Evolutionary conservation across 2,329 filamentous ascomycete genomes (phyloP).

Genomic region (Aureobasidium namibiae): DNA sequence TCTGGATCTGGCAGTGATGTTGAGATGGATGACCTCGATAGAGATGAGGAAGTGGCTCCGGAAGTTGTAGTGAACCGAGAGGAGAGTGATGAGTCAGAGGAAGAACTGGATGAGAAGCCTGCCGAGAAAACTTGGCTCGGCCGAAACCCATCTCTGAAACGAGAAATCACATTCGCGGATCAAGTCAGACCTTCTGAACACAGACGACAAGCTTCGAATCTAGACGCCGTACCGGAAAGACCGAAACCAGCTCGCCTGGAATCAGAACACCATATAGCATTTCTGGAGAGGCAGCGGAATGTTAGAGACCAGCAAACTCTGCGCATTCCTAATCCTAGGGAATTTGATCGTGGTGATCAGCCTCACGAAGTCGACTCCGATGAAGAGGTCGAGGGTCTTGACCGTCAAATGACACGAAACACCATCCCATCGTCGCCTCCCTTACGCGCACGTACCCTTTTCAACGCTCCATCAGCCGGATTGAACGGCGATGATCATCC

Average conservation of each 20-base stretch:
- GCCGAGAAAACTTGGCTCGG: constrained; percentile 19
- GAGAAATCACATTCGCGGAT: constrained; percentile 61
- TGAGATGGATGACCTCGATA: background rate
- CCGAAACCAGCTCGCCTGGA: constrained; percentile 45
- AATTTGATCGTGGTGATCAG: constrained; percentile 73
- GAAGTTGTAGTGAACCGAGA: constrained; percentile 24
- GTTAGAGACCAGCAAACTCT: constrained; percentile 62
- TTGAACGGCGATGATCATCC: constrained; percentile 32
- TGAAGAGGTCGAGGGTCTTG: constrained; percentile 26
- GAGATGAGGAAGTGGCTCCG: constrained; percentile 17
- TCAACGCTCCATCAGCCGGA: constrained; percentile 14
- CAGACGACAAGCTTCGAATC: constrained; percentile 36
- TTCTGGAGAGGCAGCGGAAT: constrained; percentile 75
- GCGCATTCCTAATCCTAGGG: constrained; percentile 83
- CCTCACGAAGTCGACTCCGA: constrained; percentile 52
- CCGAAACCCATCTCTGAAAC: constrained; percentile 21
- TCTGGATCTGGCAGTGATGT: background rate
- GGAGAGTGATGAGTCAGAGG: constrained; percentile 21
- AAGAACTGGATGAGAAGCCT: constrained; percentile 8
- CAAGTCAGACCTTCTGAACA: constrained; percentile 44
- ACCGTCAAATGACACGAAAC: constrained; percentile 22
- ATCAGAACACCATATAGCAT: constrained; percentile 76
- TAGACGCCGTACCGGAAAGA: constrained; percentile 31
- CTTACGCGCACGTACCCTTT: background rate
- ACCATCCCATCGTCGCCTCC: constrained; percentile 14